Evolutionary conservation across 2,329 filamentous ascomycete species (phyloP).

Genomic region (Lachnellula occidentalis): DNA sequence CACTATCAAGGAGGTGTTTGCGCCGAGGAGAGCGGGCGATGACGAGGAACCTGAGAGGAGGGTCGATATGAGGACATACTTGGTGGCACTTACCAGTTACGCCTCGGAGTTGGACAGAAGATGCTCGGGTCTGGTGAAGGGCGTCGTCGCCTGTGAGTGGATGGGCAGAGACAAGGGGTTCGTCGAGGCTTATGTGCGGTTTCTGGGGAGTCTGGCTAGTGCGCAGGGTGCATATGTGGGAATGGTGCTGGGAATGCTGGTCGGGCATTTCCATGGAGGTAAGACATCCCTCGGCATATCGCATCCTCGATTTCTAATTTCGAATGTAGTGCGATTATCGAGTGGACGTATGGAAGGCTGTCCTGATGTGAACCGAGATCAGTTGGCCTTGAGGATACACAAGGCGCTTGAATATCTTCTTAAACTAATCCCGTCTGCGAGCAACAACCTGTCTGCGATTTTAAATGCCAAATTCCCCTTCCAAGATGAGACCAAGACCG

Average conservation of each 20-base stretch:
- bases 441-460: constrained; percentile 61
- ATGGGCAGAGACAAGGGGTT: constrained; percentile 60
- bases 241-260: constrained; percentile 71
- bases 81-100: constrained; percentile 58
- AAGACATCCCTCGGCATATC: constrained; percentile 21
- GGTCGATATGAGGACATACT: constrained; percentile 47
- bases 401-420: constrained; percentile 70
- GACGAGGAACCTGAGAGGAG: constrained; percentile 23
- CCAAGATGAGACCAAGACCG: constrained; percentile 66
- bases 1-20: constrained; percentile 53
- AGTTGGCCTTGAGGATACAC: constrained; percentile 69
- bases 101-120: constrained; percentile 54
- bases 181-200: constrained; percentile 60
- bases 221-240: constrained; percentile 75
- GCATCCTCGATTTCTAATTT: constrained; percentile 35
- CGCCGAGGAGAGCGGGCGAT: constrained; percentile 12
- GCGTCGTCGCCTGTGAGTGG: constrained; percentile 58
- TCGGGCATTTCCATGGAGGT: constrained; percentile 65
- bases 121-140: constrained; percentile 53
- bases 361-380: constrained; percentile 54
- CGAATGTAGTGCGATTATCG: constrained; percentile 32
- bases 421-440: constrained; percentile 74
- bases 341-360: constrained; percentile 36
- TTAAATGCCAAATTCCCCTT: constrained; percentile 68
- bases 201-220: constrained; percentile 68